Conservation (phyloP, 495 filamentous ascomycete genomes). For the Symbiotaphrina buchneri region DNA sequence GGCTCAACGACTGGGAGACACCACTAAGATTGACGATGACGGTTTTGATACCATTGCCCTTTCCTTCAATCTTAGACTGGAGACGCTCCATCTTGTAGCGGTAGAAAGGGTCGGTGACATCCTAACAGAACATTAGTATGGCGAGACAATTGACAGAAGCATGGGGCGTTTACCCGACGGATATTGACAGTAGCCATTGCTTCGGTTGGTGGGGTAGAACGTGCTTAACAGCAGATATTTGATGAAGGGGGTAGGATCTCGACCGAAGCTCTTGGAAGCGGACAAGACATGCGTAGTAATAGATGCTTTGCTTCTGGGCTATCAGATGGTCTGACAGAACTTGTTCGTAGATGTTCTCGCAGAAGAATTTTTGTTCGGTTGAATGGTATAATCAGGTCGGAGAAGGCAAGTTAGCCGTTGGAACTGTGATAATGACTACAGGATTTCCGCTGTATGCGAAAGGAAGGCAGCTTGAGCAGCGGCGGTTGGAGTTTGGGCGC, state of each 20-base stretch:
- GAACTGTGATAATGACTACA: constrained; percentile 62
- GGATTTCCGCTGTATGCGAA: constrained; percentile 78
- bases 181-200: constrained; percentile 88
- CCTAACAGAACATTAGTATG: constrained; percentile 16
- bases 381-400: background rate
- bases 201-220: constrained; percentile 20
- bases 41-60: constrained; percentile 95
- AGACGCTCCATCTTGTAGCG: constrained; percentile 99
- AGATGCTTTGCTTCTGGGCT: no score
- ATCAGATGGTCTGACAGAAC: no score
- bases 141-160: background rate
- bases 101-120: constrained; percentile 97
- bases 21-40: constrained; percentile 94
- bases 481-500: constrained; percentile 64
- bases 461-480: constrained; percentile 81
- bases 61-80: constrained; percentile 98
- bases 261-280: no score
- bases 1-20: constrained; percentile 78
- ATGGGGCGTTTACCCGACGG: constrained; percentile 33
- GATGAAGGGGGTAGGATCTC: background rate
- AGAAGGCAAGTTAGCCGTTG: constrained; percentile 58
- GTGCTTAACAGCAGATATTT: constrained; percentile 3
- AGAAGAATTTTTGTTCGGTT: no score
- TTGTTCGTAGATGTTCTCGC: no score
- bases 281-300: no score